Conservation (phyloP, 2,329 filamentous ascomycete genomes). For the Escovopsis weberi region DNA sequence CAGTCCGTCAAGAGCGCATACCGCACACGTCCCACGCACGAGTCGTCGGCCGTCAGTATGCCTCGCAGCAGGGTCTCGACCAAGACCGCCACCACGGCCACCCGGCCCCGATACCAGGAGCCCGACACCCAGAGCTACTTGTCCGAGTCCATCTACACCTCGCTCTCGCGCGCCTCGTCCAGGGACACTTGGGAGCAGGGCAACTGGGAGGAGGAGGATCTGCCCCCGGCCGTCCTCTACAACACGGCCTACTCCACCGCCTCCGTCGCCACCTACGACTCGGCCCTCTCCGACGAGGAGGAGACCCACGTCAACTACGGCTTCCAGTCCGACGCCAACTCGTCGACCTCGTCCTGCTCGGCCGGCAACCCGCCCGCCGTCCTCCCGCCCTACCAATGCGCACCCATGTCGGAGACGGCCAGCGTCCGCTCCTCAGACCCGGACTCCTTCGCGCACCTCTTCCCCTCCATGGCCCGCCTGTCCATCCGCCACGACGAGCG, state of each 20-base stretch:
- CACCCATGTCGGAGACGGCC: constrained; percentile 43
- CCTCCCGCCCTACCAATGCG: constrained; percentile 45
- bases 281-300: constrained; percentile 36
- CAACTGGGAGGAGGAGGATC: constrained; percentile 6
- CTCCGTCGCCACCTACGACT: constrained; percentile 70
- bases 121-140: constrained; percentile 4
- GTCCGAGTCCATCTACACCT: constrained; percentile 5
- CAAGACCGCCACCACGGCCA: constrained; percentile 1
- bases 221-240: constrained; percentile 6
- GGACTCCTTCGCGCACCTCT: constrained; percentile 68
- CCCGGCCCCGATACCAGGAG: constrained; percentile 3
- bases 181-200: constrained; percentile 6
- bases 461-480: constrained; percentile 70
- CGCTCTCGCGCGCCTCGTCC: constrained; percentile 2
- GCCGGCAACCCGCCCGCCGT: constrained; percentile 29
- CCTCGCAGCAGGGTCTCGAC: constrained; percentile 4
- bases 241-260: constrained; percentile 18
- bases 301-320: constrained; percentile 13
- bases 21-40: constrained; percentile 3
- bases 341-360: constrained; percentile 9
- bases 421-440: constrained; percentile 60
- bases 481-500: constrained; percentile 82
- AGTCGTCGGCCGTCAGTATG: constrained; percentile 5
- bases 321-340: constrained; percentile 11
- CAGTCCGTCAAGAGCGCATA: background rate